Percentiles rank a stretch among this genome's conserved stretches.
Conservation (phyloP, 1,284 basidiomycete species). For the Erythrobasidium hasegawianum region DNA sequence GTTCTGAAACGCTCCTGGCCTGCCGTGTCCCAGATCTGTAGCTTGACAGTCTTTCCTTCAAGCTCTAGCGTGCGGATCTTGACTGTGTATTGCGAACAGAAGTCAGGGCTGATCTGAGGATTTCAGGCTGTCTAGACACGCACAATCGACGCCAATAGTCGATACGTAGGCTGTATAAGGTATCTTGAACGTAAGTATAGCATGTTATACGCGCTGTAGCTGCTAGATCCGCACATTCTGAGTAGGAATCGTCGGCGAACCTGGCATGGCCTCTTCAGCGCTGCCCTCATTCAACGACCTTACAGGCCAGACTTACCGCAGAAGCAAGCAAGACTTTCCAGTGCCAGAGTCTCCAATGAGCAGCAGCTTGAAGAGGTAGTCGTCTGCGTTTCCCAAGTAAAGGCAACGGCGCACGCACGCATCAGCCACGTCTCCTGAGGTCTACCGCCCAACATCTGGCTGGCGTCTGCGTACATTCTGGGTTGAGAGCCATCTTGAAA, state of each 20-base stretch:
- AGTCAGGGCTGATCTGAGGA: background rate
- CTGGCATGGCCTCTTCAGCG: constrained; percentile 3
- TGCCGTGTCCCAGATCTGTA: constrained; percentile 99
- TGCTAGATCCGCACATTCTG: constrained; percentile 45
- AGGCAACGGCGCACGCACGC: background rate
- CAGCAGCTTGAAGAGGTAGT: constrained; percentile 38
- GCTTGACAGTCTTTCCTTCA: constrained; percentile 96
- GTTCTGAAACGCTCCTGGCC: constrained; percentile 96
- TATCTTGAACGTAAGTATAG: background rate
- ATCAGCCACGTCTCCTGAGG: background rate
- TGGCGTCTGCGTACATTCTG: constrained; percentile 20
- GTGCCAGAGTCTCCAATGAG: constrained; percentile 71
- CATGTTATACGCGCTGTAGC: background rate
- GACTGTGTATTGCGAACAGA: constrained; percentile 50
- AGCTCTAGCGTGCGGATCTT: constrained; percentile 99
- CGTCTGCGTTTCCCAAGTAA: constrained; percentile 5
- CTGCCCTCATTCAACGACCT: background rate
- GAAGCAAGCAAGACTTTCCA: constrained; percentile 64
- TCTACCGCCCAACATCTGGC: background rate
- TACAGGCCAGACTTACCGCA: constrained; percentile 53
- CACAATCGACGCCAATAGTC: constrained; percentile 64
- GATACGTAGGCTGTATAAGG: constrained; percentile 49
- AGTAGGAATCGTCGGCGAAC: constrained; percentile 54
- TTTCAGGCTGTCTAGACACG: background rate
- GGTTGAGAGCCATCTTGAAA: constrained; percentile 29